A percentile compares a stretch with the other conserved stretches of the same genome.
These are phyloP conservation scores for Collybia mongolica DNA, from an alignment of 768 basidiomycete species.

Conservation along the genomic window DNA sequence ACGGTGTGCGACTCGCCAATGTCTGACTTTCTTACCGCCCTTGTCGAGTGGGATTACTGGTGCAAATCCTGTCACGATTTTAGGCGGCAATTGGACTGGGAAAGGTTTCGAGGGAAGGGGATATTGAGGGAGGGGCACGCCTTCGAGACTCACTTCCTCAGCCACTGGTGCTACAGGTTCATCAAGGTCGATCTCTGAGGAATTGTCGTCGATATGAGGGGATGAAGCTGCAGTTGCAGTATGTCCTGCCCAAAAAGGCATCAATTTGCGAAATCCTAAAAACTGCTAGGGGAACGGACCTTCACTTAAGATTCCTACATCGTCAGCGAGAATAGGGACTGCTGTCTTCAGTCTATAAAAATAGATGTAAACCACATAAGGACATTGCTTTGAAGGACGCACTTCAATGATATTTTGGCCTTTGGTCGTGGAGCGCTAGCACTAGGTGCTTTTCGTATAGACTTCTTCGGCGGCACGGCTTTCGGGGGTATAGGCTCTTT, in stretches of 20 bases:
- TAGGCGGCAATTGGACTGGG: constrained; percentile 75
- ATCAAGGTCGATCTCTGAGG: constrained; percentile 50
- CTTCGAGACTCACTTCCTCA: constrained; percentile 55
- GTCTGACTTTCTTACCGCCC: constrained; percentile 57
- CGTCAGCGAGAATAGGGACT: constrained; percentile 42
- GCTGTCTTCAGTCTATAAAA: constrained; percentile 21
- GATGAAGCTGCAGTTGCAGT: constrained; percentile 75
- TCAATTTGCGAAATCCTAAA: constrained; percentile 1
- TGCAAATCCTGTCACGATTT: constrained; percentile 74
- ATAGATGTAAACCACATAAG: constrained; percentile 9
- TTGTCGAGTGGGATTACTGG: constrained; percentile 67
- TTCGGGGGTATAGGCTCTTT: constrained; percentile 28
- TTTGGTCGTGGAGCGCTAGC: constrained; percentile 30
- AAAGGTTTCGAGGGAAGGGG: constrained; percentile 83
- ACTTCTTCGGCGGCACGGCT: constrained; percentile 46
- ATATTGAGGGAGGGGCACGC: constrained; percentile 65
- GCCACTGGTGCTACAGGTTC: constrained; percentile 29
- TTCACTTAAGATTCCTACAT: constrained; percentile 59
- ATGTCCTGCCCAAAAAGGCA: constrained; percentile 39
- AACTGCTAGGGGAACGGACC: constrained; percentile 31
- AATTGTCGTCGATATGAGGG: constrained; percentile 48
- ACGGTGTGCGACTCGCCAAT: constrained; percentile 72
- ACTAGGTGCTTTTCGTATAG: not conserved
- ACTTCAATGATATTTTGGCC: constrained; percentile 32
- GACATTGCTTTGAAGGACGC: constrained; percentile 8